Base-by-base conservation (phyloP, 495 filamentous ascomycete genomes). In the Staphylotrichum tortipilum region DNA sequence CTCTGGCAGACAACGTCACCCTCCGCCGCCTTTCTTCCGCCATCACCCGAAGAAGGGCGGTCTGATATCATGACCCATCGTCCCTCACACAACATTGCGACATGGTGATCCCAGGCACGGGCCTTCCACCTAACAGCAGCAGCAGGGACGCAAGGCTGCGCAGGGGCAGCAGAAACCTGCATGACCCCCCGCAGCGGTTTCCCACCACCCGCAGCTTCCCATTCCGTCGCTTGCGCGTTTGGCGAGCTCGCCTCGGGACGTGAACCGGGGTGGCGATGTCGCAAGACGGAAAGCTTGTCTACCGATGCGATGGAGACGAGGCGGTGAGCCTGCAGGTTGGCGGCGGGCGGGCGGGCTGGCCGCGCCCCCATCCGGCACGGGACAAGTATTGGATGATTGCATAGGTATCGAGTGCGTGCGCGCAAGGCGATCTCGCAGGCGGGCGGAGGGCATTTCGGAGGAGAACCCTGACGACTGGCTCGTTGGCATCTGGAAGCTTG, bases 281-380 rank as follows among this genome's bases (percentile, higher is more conserved):
- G 43, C 43, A 34, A 35, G 30, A 22, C 43, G 43, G 29, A 35
- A 45, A 15, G 12, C 30, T 22, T 10, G 21, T 35, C 34, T 52
- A 33, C 49, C 49, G 42, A 46, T 30, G 21, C 46, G 31, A 36
- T 40, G 49, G 49, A 52, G 42, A 39, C 42, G 49, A 52, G 42
- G 48, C 42, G 49, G 49, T 52, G 49, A 46, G 49, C 12, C 23
- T 45, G 49, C 42, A 46, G 40, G 33, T n/a, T n/a, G n/a, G n/a
- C n/a, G n/a, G n/a, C n/a, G n/a, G n/a, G 9, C 44, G 30, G 43
- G n/a, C 44, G 26, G 33, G 10, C 45, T 41, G 49, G n/a, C n/a
- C n/a, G n/a, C n/a, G n/a, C n/a, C 41, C 35, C 39, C 49, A 31
- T 3, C 30, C 45, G 17, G 34, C 23, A 23, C 34, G 34, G 45